Base-by-base conservation (phyloP, 164 flowering plant genomes). In the Vitis riparia region DNA sequence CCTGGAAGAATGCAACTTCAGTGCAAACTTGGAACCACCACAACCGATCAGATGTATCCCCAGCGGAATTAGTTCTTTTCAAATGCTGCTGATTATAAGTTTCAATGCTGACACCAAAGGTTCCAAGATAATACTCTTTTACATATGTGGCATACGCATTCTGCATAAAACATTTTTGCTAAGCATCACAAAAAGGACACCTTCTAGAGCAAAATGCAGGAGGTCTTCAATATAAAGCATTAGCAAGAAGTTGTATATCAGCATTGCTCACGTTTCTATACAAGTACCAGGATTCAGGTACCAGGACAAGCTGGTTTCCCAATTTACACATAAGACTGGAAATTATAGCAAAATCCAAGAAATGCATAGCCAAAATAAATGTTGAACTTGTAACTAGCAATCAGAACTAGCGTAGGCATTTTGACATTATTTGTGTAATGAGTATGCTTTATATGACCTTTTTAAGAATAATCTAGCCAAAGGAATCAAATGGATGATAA, bases 1-100 rank as follows among this genome's bases (percentile, higher is more conserved):
- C 91, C 77, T 93, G 99, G 72, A 95, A 95, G 87, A 87, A 93
- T 62, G 99, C 99, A 77, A 95, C 97, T 83, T 95, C 98, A 9
- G 93, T 93, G 62, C 99, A 95, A 73, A 95, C 98, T 83, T 95
- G 99, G 81, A 92, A 95, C 98, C 97, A 95, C 99, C 99, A 93
- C 65, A 93, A 73, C 59, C 99, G 85, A 71, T 77, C 87, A 73
- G 82, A 67, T 64, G 79, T 84, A 32, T 71, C 76, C 63, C 81
- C 82, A 67, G 74, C 66, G 7, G 79, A 49, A 62, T 76, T 67
- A 78, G 92, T 86, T 19, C 80, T 75, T 79, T 85, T 91, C 80
- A 95, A 73, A 76, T 82, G 52, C 53, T 84, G 69, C 71, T 85
- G 97, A 75, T 82, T 74, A 71, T 95, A 95, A 23, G 91, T 86